phyloP scores from a whole-genome alignment of 495 filamentous ascomycete genomes.

The Penicillium tannophilum region DNA sequence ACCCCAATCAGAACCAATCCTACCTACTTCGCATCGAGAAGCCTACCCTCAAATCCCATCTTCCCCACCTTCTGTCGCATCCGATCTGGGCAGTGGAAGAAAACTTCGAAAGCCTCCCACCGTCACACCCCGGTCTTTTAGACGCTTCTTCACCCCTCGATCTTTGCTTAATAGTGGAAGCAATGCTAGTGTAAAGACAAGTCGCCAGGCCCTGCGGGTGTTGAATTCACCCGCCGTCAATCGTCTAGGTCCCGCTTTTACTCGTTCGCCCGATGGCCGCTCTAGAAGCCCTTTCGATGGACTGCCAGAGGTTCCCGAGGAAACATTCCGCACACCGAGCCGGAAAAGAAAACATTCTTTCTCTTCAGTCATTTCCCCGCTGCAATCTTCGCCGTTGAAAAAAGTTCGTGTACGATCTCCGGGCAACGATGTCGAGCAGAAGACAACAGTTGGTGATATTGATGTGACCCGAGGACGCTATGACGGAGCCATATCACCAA shows the following conservation, averaged over 20 bases:
- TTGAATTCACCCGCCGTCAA: slow-evolving; percentile 68
- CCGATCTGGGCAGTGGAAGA: slow-evolving; percentile 42
- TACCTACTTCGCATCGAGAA: slow-evolving; percentile 38
- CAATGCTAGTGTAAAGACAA: slow-evolving; percentile 52
- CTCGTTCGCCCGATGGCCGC: slow-evolving; percentile 40
- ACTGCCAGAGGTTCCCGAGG: slow-evolving; percentile 27
- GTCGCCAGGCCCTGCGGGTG: slow-evolving; percentile 66
- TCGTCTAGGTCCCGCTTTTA: slow-evolving; percentile 52
- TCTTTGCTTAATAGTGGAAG: slow-evolving; percentile 43
- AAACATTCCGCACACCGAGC: slow-evolving; percentile 39
- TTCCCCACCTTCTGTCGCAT: slow-evolving; percentile 50
- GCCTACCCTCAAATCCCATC: slow-evolving; percentile 33
- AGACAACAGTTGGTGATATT: slow-evolving; percentile 34
- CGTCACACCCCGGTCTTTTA: slow-evolving; percentile 76
- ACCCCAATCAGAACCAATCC: slow-evolving; percentile 46
- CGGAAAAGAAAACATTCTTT: slow-evolving; percentile 49
- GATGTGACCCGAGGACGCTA: slow-evolving; percentile 23
- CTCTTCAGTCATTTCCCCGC: slow-evolving; percentile 51
- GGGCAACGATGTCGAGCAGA: slow-evolving; percentile 38
- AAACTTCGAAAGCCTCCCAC: slow-evolving; percentile 53
- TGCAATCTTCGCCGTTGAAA: slow-evolving; percentile 58
- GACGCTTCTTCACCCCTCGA: slow-evolving; percentile 80
- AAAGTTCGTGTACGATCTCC: slow-evolving; percentile 40
- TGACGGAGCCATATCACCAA: slow-evolving; percentile 17
- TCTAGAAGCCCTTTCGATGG: slow-evolving; percentile 31